These are phyloP conservation scores for Solanum chilense DNA, from an alignment of 257 asterid genomes.

Conservation along the genomic window DNA sequence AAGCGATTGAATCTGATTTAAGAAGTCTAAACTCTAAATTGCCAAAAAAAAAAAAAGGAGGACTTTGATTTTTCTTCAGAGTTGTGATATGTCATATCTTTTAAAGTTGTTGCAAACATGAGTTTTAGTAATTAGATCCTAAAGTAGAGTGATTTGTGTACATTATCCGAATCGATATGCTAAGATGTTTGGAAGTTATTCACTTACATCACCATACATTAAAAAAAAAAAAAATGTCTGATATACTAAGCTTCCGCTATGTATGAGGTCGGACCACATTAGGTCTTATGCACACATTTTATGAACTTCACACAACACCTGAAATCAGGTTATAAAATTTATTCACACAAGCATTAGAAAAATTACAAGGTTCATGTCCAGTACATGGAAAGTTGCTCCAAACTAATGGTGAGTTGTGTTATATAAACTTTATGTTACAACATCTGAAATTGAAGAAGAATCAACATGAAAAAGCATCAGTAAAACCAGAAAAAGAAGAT, in stretches of 20 bases:
- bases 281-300: not conserved
- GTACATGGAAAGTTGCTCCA: slow-evolving; percentile 1
- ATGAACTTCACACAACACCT: not conserved
- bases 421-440: not conserved
- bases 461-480: not conserved
- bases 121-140: not conserved
- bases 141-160: not conserved
- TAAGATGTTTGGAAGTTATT: not conserved
- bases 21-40: too few species aligned
- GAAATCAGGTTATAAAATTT: not conserved
- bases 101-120: not conserved
- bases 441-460: not conserved
- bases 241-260: not conserved
- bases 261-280: not conserved
- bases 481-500: not conserved
- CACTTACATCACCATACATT: not conserved
- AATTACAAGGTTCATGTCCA: not conserved
- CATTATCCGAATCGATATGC: not conserved
- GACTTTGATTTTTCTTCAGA: too few species aligned
- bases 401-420: not conserved
- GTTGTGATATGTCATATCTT: too few species aligned
- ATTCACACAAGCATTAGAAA: not conserved
- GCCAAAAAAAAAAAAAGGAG: too few species aligned
- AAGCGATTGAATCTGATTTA: too few species aligned
- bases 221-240: fast-evolving